Percentiles rank a stretch among this genome's conserved stretches.
These are phyloP conservation scores for Pseudopediastrum boryanum DNA, from an alignment of 139 green algal species.

Conservation along the genomic window DNA sequence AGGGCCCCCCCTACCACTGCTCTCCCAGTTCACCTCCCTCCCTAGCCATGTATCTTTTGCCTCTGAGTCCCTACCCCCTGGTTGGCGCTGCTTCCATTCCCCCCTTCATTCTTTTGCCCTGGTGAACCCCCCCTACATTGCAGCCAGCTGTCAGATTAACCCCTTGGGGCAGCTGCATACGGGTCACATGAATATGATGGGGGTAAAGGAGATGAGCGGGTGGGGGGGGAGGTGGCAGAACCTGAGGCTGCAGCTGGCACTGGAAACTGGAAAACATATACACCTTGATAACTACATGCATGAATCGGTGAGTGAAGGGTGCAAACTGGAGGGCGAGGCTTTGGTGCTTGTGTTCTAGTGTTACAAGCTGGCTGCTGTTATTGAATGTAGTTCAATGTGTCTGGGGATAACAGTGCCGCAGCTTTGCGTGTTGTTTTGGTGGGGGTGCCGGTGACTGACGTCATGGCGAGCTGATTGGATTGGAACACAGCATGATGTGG, in stretches of 20 bases:
- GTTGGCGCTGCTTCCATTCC: conserved; percentile 12
- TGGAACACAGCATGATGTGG: no score
- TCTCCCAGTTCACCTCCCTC: not conserved
- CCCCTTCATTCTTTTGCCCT: conserved; percentile 23
- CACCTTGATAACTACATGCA: not conserved
- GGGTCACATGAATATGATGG: conserved; percentile 31
- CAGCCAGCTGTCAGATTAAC: conserved; percentile 18
- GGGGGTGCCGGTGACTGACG: no score
- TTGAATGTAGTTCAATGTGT: no score
- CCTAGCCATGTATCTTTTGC: not conserved
- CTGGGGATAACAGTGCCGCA: no score
- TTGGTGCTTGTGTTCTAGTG: not conserved
- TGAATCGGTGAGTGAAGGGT: not conserved
- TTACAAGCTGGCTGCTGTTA: not conserved
- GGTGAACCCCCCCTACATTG: conserved; percentile 22
- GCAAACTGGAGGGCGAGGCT: not conserved
- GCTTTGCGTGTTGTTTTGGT: no score
- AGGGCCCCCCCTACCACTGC: conserved; percentile 13
- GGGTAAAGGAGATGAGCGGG: not conserved
- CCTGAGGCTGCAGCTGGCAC: conserved; percentile 19
- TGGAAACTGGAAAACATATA: not conserved
- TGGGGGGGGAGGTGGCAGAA: not conserved
- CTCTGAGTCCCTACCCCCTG: not conserved
- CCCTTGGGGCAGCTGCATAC: conserved; percentile 6
- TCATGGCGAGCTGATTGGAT: no score